Base-by-base conservation (phyloP, 306 rosid species). In the Parietaria judaica region DNA sequence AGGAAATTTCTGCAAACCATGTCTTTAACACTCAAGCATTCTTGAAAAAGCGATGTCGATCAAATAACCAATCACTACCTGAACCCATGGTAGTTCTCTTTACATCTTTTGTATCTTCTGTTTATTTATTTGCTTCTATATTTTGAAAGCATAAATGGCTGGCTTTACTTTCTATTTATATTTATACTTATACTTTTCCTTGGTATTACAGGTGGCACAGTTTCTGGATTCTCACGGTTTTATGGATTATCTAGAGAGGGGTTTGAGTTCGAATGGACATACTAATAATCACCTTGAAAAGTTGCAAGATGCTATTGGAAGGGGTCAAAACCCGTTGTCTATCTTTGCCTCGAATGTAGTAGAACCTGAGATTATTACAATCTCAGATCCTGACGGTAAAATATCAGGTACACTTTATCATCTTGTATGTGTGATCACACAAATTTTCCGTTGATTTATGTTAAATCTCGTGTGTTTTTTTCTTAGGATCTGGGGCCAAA, bases 281-380 rank as follows among this genome's bases (percentile, higher is more conserved):
- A 88, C 60, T 70, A 84, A 81, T 78, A 94, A 89, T 61, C 72
- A 88, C 34, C 99, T 94, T 57, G 99, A 94, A 70, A 88, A 86
- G 85, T 76, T 94, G 59, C 99, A 94, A 86, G 99, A 92, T 84
- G 96, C 95, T 68, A 73, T 92, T 46, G 95, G 96, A 74, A 86
- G 97, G 86, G 95, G 97, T 74, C 89, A 92, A 78, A 88, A 94
- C 82, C 97, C 94, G 66, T 58, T 86, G 70, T 94, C 97, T 66
- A 73, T 88, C 81, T 80, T 88, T 72, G 87, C 95, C 36, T 76
- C 85, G 62, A 61, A 85, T 76, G 64, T 47, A 35, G 67, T 44
- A 43, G 99, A 88, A 71, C 95, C 94, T 65, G 99, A 92, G 87
- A 84, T 88, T 63, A 79, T 86, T 72, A 88, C 99, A 48, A 83